Evolutionary conservation across 495 filamentous ascomycete genomes (phyloP).

Genomic region (Staphylotrichum longicolle): DNA sequence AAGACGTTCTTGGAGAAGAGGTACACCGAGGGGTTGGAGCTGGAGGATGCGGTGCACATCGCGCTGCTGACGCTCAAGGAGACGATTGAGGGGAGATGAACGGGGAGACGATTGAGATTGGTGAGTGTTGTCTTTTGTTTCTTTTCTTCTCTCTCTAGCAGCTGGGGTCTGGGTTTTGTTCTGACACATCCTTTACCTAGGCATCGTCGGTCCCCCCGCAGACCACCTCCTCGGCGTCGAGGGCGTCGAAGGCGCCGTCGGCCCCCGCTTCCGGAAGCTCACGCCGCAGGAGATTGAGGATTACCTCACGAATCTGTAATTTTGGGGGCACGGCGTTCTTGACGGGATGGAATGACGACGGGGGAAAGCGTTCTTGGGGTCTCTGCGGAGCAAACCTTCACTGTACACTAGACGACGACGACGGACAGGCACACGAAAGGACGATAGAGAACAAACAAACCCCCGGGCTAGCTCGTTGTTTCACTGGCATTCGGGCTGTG

Average conservation of each 20-base stretch:
- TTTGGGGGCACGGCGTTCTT: conserved; percentile 16
- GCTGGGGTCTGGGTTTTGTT: background rate
- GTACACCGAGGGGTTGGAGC: conserved; percentile 93
- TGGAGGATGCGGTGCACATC: conserved; percentile 99
- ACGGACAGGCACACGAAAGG: conserved; percentile 1
- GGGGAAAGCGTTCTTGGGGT: conserved; percentile 18
- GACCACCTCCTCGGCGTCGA: conserved; percentile 89
- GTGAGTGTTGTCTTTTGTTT: conserved; percentile 48
- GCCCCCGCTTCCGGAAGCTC: conserved; percentile 93
- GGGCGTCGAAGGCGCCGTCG: conserved; percentile 83
- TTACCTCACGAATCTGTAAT: conserved; percentile 93
- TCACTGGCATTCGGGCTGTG: background rate
- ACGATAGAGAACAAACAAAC: conserved; percentile 11
- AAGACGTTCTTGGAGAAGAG: conserved; percentile 99
- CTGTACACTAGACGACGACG: conserved; percentile 26
- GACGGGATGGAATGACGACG: conserved; percentile 18
- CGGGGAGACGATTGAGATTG: conserved; percentile 97
- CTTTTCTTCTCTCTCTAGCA: too few relatives aligned
- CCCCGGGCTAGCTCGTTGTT: conserved; percentile 9
- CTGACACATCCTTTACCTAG: conserved; percentile 40
- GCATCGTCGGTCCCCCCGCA: conserved; percentile 92
- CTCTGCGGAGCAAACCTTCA: conserved; percentile 19
- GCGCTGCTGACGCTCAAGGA: conserved; percentile 96
- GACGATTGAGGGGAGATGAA: conserved; percentile 99
- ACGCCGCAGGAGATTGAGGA: conserved; percentile 98